Evolutionary conservation across 495 filamentous ascomycete species (phyloP).

Genomic region (Gamarada debralockiae): DNA sequence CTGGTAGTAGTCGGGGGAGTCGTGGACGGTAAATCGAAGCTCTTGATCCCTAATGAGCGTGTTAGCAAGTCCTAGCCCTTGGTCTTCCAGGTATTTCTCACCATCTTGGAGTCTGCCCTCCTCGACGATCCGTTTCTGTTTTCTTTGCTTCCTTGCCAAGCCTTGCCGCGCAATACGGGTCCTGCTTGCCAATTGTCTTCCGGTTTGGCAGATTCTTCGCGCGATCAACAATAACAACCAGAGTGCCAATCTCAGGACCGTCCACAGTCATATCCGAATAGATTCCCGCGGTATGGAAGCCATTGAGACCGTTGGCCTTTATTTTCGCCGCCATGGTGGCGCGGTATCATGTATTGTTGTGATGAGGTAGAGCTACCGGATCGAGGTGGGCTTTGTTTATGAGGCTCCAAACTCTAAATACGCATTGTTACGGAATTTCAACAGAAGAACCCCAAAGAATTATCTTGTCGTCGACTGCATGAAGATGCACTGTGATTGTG

Average conservation of each 20-base stretch:
- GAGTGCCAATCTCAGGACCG: conserved; percentile 88
- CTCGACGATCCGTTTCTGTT: conserved; percentile 89
- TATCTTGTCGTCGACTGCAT: too few relatives aligned
- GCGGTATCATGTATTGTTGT: too few relatives aligned
- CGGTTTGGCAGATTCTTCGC: conserved; percentile 95
- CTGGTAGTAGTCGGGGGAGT: conserved; percentile 91
- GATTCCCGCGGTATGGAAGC: conserved; percentile 83
- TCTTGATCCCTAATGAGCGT: conserved; percentile 79
- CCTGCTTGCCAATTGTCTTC: conserved; percentile 97
- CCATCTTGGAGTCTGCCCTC: conserved; percentile 96
- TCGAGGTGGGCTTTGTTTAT: too few relatives aligned
- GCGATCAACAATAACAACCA: conserved; percentile 87
- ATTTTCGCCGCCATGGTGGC: conserved; percentile 39
- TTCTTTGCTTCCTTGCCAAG: conserved; percentile 98
- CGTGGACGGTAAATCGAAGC: conserved; percentile 91
- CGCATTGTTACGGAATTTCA: too few relatives aligned
- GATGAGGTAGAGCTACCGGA: too few relatives aligned
- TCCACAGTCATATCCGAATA: conserved; percentile 95
- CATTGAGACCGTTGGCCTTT: conserved; percentile 36
- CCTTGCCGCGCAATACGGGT: conserved; percentile 91
- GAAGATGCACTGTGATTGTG: too few relatives aligned
- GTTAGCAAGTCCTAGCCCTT: conserved; percentile 8
- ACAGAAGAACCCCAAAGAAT: too few relatives aligned
- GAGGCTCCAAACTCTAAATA: too few relatives aligned
- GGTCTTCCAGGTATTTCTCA: conserved; percentile 31